Conservation (phyloP, 805 yeast genomes). For the Pichia thaimueangensis region DNA sequence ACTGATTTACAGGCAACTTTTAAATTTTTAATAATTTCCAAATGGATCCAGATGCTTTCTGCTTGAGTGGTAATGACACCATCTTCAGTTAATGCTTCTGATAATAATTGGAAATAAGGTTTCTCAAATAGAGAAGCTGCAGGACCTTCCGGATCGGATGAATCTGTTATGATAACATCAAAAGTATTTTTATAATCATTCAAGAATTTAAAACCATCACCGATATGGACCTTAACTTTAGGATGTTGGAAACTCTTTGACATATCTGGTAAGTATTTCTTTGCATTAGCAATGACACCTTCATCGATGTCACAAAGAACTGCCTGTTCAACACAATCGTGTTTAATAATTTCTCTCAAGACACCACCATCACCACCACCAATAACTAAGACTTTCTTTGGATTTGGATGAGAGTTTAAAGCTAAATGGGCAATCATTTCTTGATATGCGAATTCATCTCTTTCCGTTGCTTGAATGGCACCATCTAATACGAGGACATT, state of each 20-base stretch:
- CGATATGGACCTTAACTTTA: slow-evolving; percentile 83
- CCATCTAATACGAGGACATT: slow-evolving; percentile 93
- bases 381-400: slow-evolving; percentile 86
- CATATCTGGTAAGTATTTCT: slow-evolving; percentile 84
- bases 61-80: slow-evolving; percentile 95
- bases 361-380: slow-evolving; percentile 99
- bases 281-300: slow-evolving; percentile 80
- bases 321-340: slow-evolving; percentile 79
- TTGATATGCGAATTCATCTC: slow-evolving; percentile 96
- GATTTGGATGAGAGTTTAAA: slow-evolving; percentile 87
- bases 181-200: slow-evolving; percentile 76
- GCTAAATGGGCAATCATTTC: slow-evolving; percentile 97
- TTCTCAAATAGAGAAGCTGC: slow-evolving; percentile 91
- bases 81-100: slow-evolving; percentile 82
- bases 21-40: slow-evolving; percentile 74
- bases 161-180: slow-evolving; percentile 94
- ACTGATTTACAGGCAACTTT: slow-evolving; percentile 76
- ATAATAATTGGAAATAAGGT: slow-evolving; percentile 78
- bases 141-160: slow-evolving; percentile 98
- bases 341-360: slow-evolving; percentile 88
- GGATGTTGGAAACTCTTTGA: slow-evolving; percentile 80
- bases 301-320: slow-evolving; percentile 94
- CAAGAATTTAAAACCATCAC: slow-evolving; percentile 96
- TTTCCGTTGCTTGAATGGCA: slow-evolving; percentile 92
- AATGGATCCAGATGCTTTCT: slow-evolving; percentile 89